Evolutionary conservation across 306 rosid species (phyloP), one percentile per base, ranked within the genome.

Genomic region (Gillenia trifoliata): DNA sequence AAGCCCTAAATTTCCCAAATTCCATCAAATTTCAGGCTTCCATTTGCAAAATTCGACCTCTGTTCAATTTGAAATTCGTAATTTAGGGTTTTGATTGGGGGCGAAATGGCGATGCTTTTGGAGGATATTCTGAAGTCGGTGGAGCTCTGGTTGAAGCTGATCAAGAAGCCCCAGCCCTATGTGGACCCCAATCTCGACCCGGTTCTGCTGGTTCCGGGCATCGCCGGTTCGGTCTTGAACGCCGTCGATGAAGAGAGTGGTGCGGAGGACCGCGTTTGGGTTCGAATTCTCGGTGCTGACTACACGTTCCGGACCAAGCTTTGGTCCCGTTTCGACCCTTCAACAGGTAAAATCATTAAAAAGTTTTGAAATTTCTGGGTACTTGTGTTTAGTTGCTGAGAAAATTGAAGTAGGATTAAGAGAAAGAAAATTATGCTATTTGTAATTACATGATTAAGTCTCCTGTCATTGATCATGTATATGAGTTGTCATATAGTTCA

Each of bases 281-380:
- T 94, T 77, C 84, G 96, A 47, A 87, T 94, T 66, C 84, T 94
- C 5, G 45, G 75, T 0, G 97, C 99, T 5, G 97, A 94, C 73
- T 87, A 83, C 82, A 86, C 77, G 75, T 83, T 83, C 73, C 85
- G 87, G 80, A 90, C 93, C 74, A 92, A 92, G 91, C 90, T 94
- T 13, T 94, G 99, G 99, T 92, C 99, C 29, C 89, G 92, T 23
- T 94, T 84, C 66, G 93, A 90, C 85, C 91, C 97, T 76, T 56
- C 90, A 30, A 80, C 96, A 11, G 97, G 99, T 92, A 81, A 72
- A 28, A 31, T 20, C 10, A 3, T 54, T 64, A 26, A 23, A 1
- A 30, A 64, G 0, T 23, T 70, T 54, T 34, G 29, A 54, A 50
- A 20, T 6, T 20, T 55, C 6, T 3, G 11, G 41, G 26, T 6